Conservation (phyloP, 75 land plant genomes). For the Picea glauca region DNA sequence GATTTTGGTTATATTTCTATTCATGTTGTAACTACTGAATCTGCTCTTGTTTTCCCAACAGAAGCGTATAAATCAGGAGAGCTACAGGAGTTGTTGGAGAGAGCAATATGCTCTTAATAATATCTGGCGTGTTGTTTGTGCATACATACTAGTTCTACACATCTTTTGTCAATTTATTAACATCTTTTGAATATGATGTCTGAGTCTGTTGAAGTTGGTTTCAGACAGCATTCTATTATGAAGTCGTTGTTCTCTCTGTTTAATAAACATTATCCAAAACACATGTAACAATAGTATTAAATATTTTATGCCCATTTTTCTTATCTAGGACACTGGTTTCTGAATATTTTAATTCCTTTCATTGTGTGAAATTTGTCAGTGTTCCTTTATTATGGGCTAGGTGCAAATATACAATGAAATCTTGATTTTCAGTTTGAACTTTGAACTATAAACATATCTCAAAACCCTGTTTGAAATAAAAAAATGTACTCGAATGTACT, state of each 20-base stretch:
- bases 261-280: not conserved
- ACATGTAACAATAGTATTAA: not conserved
- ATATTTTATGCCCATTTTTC: not conserved
- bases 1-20: not conserved
- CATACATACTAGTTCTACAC: not conserved
- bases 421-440: too few relatives aligned
- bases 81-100: conserved; percentile 79
- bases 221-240: not conserved
- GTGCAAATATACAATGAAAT: not conserved
- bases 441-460: too few relatives aligned
- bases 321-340: not conserved
- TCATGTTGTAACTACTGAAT: not conserved
- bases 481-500: too few relatives aligned
- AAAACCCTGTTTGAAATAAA: too few relatives aligned
- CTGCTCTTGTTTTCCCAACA: conserved; percentile 19
- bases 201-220: not conserved
- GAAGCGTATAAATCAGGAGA: conserved; percentile 82
- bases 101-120: conserved; percentile 66
- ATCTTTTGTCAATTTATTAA: not conserved
- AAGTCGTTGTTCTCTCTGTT: not conserved
- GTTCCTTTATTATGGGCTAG: not conserved
- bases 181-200: not conserved
- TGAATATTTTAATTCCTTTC: not conserved
- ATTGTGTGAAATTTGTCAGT: not conserved
- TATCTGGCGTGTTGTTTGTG: not conserved